Conservation (phyloP, 805 yeast genomes). For the Cyberlindnera samutprakarnensis region DNA sequence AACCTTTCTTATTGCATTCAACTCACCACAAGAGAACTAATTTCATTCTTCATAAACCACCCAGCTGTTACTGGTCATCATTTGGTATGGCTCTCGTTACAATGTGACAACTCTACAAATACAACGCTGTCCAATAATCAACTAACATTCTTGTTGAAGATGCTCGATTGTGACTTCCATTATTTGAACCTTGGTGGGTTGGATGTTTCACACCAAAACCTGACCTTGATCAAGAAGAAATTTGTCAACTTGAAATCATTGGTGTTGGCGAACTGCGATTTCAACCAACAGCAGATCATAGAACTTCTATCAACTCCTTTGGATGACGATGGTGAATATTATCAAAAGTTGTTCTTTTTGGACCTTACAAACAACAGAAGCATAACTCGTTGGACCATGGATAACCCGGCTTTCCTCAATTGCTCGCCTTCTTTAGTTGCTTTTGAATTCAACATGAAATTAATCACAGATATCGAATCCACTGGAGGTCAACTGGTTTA, state of each 20-base stretch:
- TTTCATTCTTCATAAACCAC: slow-evolving; percentile 63
- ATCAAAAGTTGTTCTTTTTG: slow-evolving; percentile 41
- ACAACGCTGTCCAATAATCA: slow-evolving; percentile 49
- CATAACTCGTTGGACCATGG: slow-evolving; percentile 54
- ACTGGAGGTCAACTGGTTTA: slow-evolving; percentile 20
- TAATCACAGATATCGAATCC: slow-evolving; percentile 39
- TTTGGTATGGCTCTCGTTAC: slow-evolving; percentile 60
- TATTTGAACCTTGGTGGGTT: slow-evolving; percentile 60
- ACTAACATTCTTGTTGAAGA: slow-evolving; percentile 35
- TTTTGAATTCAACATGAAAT: slow-evolving; percentile 57
- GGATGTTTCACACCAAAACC: slow-evolving; percentile 36
- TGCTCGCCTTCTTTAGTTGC: slow-evolving; percentile 46
- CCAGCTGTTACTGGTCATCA: slow-evolving; percentile 47
- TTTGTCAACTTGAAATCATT: slow-evolving; percentile 30
- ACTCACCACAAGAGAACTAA: slow-evolving; percentile 63
- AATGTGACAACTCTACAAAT: slow-evolving; percentile 56
- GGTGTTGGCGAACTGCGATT: slow-evolving; percentile 27
- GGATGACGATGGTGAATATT: slow-evolving; percentile 6
- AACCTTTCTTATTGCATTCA: slow-evolving; percentile 60
- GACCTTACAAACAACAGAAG: slow-evolving; percentile 60
- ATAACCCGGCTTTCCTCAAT: slow-evolving; percentile 36
- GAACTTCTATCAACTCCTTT: slow-evolving; percentile 26
- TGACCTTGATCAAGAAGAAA: slow-evolving; percentile 32
- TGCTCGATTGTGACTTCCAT: slow-evolving; percentile 31
- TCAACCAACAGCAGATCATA: slow-evolving; percentile 26